These are phyloP conservation scores for Coniochaeta hoffmannii DNA, from an alignment of 2,329 filamentous ascomycete species.

Conservation along the genomic window DNA sequence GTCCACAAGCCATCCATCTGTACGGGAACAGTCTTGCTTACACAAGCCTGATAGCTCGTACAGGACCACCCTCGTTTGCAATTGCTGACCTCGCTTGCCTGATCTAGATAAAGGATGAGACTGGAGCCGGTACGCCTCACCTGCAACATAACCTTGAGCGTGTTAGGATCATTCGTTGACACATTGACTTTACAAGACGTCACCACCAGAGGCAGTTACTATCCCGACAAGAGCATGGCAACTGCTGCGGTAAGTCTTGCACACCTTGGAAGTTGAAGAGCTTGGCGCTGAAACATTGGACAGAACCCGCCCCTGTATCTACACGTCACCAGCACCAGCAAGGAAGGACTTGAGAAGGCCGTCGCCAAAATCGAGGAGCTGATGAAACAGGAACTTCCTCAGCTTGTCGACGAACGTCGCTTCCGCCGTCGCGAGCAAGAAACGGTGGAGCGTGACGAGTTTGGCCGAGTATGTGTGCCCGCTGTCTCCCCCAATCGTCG, in stretches of 20 bases:
- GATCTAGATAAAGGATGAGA: conserved; percentile 99
- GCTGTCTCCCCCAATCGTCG: background rate
- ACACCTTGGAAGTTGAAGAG: background rate
- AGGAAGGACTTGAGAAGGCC: conserved; percentile 84
- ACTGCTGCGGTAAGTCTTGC: conserved; percentile 69
- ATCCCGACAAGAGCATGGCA: conserved; percentile 96
- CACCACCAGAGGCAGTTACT: conserved; percentile 93
- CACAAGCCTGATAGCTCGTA: conserved; percentile 58
- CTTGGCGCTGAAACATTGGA: conserved; percentile 8
- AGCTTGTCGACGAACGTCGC: conserved; percentile 73
- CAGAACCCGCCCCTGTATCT: conserved; percentile 92
- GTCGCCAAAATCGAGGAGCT: conserved; percentile 85
- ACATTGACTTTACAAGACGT: conserved; percentile 73
- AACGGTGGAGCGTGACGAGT: conserved; percentile 74
- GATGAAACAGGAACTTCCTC: conserved; percentile 92
- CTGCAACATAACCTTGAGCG: conserved; percentile 38
- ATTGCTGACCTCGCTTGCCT: conserved; percentile 88
- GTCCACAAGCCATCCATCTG: conserved; percentile 22
- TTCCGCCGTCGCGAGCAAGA: conserved; percentile 40
- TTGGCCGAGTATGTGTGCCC: conserved; percentile 60
- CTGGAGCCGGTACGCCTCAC: conserved; percentile 92
- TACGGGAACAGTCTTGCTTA: conserved; percentile 63
- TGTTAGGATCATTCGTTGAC: conserved; percentile 51
- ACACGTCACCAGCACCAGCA: conserved; percentile 87
- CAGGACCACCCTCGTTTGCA: conserved; percentile 64